Evolutionary conservation across 768 basidiomycete species (phyloP), one percentile per base, ranked within the genome.

Genomic region (Lentinula raphanica): DNA sequence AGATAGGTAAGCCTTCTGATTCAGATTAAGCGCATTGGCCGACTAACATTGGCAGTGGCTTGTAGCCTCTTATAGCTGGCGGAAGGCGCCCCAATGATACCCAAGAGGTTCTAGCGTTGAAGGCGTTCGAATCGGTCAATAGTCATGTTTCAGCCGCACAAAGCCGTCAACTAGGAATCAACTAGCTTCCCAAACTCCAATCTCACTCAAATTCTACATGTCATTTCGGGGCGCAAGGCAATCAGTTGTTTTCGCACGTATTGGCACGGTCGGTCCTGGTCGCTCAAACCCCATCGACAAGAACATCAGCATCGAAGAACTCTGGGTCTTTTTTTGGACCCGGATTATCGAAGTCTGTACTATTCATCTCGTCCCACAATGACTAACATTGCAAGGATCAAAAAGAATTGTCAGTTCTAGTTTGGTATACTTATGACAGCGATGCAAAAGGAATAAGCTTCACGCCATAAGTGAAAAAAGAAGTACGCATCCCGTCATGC

Each of bases 401-500:
- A 32, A 19, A 12, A 35, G n/a, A 50, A 31, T 50, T 35, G 49
- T 21, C 49, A 32, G 29, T 32, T 49, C 46, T 49, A 28, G 49
- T 50, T 50, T 32, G 49, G 49, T 31, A n/a, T n/a, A n/a, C n/a
- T n/a, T n/a, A 19, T 50, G 49, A 53, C 32, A 28, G 51, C 32
- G 38, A 46, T 13, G 40, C 25, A 56, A 56, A 56, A 56, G 7
- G 23, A 53, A 28, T 56, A 56, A 40, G 42, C 54, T 56, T 29
- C 44, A 35, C n/a, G 42, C 40, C 36, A 39, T n/a, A 36, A 54
- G 27, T 42, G 19, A 28, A 17, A 28, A 17, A 29, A 56, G 44
- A 56, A 46, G 54, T 56, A 39, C 54, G 36, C 23, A 44, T 44
- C 31, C 54, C 51, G 32, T 42, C 54, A 56, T 56, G 28, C 7